phyloP scores from a whole-genome alignment of 2,329 filamentous ascomycete species.

The Fusarium heterosporum region DNA sequence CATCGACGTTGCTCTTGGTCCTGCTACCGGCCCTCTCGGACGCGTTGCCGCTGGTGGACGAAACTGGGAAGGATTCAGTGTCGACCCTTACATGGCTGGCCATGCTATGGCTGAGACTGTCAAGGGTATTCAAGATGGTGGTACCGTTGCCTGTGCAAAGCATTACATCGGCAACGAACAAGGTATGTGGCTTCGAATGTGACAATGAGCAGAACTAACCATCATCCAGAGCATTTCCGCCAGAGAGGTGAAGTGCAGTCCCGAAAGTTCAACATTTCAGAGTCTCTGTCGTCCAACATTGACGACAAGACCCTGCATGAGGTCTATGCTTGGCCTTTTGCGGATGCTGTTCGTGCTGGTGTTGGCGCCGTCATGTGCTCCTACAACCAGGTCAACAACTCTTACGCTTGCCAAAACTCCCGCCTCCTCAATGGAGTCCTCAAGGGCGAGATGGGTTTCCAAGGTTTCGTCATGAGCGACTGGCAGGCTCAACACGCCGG shows the following conservation, averaged over 20 bases:
- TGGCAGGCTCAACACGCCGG: slow-evolving; percentile 82
- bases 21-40: slow-evolving; percentile 61
- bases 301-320: slow-evolving; percentile 82
- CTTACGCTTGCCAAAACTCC: slow-evolving; percentile 83
- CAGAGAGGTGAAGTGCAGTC: slow-evolving; percentile 66
- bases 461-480: slow-evolving; percentile 84
- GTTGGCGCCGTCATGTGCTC: slow-evolving; percentile 74
- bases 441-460: slow-evolving; percentile 84
- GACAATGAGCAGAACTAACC: background rate
- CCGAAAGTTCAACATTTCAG: slow-evolving; percentile 70
- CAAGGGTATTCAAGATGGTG: slow-evolving; percentile 82
- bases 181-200: slow-evolving; percentile 44
- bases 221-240: slow-evolving; percentile 73
- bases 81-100: slow-evolving; percentile 81
- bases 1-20: slow-evolving; percentile 75
- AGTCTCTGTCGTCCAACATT: slow-evolving; percentile 70
- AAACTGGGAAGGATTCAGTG: slow-evolving; percentile 76
- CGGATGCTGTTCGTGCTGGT: slow-evolving; percentile 75
- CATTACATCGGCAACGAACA: slow-evolving; percentile 82
- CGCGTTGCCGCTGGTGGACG: slow-evolving; percentile 60
- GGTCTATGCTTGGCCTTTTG: slow-evolving; percentile 83
- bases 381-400: slow-evolving; percentile 85
- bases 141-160: slow-evolving; percentile 86
- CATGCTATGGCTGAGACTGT: slow-evolving; percentile 78
- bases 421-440: slow-evolving; percentile 79